Conservation (phyloP, 768 basidiomycete genomes). For the Russula olivacea region DNA sequence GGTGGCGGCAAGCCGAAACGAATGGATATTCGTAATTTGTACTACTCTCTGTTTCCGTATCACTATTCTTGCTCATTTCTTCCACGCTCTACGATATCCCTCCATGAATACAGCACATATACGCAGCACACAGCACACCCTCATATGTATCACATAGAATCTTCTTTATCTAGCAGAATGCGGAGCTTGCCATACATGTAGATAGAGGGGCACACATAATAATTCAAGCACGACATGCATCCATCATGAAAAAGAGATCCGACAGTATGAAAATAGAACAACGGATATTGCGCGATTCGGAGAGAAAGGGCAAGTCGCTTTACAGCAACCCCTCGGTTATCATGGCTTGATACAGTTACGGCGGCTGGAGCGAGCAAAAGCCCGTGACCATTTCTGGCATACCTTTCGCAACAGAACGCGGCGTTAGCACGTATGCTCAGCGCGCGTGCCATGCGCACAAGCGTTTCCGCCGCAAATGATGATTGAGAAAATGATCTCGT, state of each 20-base stretch:
- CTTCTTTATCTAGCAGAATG: constrained; percentile 2
- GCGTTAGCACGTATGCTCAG: constrained; percentile 21
- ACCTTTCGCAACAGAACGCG: constrained; percentile 1
- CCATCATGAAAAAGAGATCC: constrained; percentile 1
- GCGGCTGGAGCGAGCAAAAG: neutral
- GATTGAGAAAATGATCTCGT: neutral
- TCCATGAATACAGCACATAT: constrained; percentile 3
- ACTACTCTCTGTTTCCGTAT: neutral
- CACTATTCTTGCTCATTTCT: constrained; percentile 16
- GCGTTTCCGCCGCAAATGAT: neutral
- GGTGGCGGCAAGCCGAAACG: constrained; percentile 1
- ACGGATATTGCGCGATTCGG: neutral
- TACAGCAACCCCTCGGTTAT: neutral
- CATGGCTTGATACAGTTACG: neutral
- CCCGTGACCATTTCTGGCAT: constrained; percentile 17
- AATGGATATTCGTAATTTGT: constrained; percentile 16
- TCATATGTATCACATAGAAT: constrained; percentile 21
- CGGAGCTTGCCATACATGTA: constrained; percentile 18
- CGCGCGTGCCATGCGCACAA: constrained; percentile 1
- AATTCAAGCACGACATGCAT: constrained; percentile 6
- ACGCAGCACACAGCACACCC: neutral
- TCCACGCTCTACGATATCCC: constrained; percentile 12
- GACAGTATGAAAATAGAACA: neutral
- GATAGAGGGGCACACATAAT: constrained; percentile 18
- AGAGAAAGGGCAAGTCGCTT: neutral